A percentile compares a stretch with the other conserved stretches of the same genome.
phyloP scores from a whole-genome alignment of 805 yeast species.

The Naumovozyma dairenensis region DNA sequence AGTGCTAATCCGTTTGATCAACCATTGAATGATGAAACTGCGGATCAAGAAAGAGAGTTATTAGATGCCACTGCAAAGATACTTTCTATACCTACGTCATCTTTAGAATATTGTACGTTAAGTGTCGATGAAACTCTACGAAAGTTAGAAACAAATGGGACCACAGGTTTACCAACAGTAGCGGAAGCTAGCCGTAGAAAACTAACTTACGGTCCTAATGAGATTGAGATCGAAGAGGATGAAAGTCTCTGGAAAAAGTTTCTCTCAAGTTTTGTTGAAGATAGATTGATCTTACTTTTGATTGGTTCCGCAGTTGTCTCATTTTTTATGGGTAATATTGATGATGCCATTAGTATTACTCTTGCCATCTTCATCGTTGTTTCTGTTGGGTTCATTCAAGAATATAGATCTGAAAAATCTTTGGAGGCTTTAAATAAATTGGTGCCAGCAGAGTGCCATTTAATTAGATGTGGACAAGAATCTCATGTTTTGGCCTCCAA shows the following conservation, averaged over 20 bases:
- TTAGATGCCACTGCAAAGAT: conserved; percentile 15
- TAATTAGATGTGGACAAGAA: conserved; percentile 71
- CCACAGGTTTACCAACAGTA: conserved; percentile 51
- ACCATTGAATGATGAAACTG: background rate
- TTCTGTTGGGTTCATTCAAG: conserved; percentile 95
- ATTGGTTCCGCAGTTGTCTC: conserved; percentile 85
- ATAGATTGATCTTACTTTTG: conserved; percentile 79
- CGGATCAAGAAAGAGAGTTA: conserved; percentile 1
- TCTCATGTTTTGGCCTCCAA: conserved; percentile 77
- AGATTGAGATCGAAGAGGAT: conserved; percentile 63
- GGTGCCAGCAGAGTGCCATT: conserved; percentile 94
- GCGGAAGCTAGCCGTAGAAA: conserved; percentile 69
- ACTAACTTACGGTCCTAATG: conserved; percentile 72
- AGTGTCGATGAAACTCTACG: conserved; percentile 56
- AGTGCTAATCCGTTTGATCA: background rate
- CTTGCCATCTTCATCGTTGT: conserved; percentile 89
- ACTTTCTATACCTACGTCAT: conserved; percentile 37
- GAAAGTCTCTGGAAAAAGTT: conserved; percentile 67
- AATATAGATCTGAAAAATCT: conserved; percentile 89
- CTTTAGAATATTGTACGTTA: conserved; percentile 52
- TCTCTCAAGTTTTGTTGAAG: conserved; percentile 71
- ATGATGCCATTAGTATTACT: conserved; percentile 91
- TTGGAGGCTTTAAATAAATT: conserved; percentile 84
- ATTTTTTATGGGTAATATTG: conserved; percentile 89
- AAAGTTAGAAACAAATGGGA: conserved; percentile 52